phyloP scores from a whole-genome alignment of 2,329 filamentous ascomycete genomes.

The Alternaria angustiovoidea region DNA sequence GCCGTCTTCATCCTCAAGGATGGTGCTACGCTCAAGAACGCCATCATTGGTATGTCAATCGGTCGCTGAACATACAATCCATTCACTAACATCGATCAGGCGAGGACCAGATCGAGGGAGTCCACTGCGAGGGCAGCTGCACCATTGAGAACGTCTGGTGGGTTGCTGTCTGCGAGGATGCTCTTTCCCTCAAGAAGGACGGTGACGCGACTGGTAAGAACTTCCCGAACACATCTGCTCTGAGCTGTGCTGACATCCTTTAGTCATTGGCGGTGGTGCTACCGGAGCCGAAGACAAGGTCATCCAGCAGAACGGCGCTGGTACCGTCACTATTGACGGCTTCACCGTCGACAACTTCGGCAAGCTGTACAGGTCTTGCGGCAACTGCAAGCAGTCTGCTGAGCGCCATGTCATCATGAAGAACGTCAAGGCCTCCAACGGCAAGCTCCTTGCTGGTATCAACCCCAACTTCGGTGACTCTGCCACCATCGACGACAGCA shows the following conservation, averaged over 20 bases:
- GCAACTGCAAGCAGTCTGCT: slow-evolving; percentile 58
- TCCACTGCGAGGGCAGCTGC: slow-evolving; percentile 53
- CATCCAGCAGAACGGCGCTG: slow-evolving; percentile 54
- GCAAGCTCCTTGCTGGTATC: slow-evolving; percentile 58
- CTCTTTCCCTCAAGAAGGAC: slow-evolving; percentile 46
- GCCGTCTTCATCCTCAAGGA: slow-evolving; percentile 63
- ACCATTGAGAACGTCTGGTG: slow-evolving; percentile 56
- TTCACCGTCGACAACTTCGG: slow-evolving; percentile 46
- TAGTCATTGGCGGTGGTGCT: slow-evolving; percentile 53
- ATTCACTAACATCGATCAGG: slow-evolving; percentile 24
- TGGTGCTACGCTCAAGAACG: slow-evolving; percentile 62
- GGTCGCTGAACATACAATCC: not conserved
- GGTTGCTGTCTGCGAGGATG: slow-evolving; percentile 50
- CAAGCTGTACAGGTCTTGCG: slow-evolving; percentile 59
- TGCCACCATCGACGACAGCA: slow-evolving; percentile 55
- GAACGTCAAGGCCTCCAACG: slow-evolving; percentile 53
- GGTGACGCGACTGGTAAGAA: slow-evolving; percentile 17
- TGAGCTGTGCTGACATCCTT: not conserved
- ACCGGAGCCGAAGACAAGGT: slow-evolving; percentile 53
- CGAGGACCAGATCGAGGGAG: slow-evolving; percentile 54
- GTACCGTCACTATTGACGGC: slow-evolving; percentile 50
- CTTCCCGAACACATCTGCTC: not conserved
- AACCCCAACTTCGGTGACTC: slow-evolving; percentile 63
- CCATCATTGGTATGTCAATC: slow-evolving; percentile 56
- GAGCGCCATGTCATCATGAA: slow-evolving; percentile 56